phyloP scores from a whole-genome alignment of 805 yeast species.

The Candida xyloterini region DNA sequence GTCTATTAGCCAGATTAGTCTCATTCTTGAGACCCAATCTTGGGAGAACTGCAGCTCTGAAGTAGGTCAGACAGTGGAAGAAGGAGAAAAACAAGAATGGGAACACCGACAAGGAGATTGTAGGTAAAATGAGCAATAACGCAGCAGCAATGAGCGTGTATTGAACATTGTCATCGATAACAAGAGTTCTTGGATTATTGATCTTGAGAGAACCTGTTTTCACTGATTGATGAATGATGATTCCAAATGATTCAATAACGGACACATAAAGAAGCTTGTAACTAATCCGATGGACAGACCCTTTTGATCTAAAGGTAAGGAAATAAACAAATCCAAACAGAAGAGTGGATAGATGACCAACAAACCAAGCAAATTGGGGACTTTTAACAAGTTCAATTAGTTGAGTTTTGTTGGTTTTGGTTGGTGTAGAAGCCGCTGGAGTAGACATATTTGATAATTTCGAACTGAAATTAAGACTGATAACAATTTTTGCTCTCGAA shows the following conservation, averaged over 20 bases:
- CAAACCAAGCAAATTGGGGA: conserved; percentile 76
- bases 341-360: conserved; percentile 52
- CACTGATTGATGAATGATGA: conserved; percentile 65
- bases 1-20: conserved; percentile 14
- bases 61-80: conserved; percentile 77
- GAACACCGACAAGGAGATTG: conserved; percentile 55
- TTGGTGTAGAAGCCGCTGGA: conserved; percentile 8
- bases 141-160: conserved; percentile 58
- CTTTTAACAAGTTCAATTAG: conserved; percentile 33
- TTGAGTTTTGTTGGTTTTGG: conserved; percentile 12
- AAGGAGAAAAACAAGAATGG: conserved; percentile 77
- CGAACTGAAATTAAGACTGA: conserved; percentile 4
- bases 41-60: conserved; percentile 66
- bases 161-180: conserved; percentile 48
- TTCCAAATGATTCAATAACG: conserved; percentile 69
- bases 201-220: conserved; percentile 30
- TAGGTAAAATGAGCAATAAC: conserved; percentile 57
- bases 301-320: conserved; percentile 32
- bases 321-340: conserved; percentile 39
- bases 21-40: conserved; percentile 37
- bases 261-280: conserved; percentile 63
- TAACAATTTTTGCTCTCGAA: conserved; percentile 5
- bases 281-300: conserved; percentile 39
- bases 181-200: conserved; percentile 27
- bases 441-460: conserved; percentile 4